Evolutionary conservation across 2,329 filamentous ascomycete species (phyloP), one percentile per base, ranked within the genome.

Genomic region (Colletotrichum magnum): DNA sequence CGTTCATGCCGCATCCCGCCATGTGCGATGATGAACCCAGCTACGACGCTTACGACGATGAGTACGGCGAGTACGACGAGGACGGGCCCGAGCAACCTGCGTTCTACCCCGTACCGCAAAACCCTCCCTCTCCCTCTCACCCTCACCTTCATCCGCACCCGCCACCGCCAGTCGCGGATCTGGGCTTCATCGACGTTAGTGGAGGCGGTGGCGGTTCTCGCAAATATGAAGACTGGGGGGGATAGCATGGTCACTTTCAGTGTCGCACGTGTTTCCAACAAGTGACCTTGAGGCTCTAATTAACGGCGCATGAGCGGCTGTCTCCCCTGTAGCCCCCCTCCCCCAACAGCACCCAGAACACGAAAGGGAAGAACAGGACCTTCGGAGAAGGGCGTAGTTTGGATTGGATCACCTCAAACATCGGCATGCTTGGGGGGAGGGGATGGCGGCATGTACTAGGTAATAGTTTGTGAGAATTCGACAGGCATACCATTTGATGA

Each of bases 341-440:
- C 60, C 28, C 12, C 32, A 41, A 39, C 43, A 26, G 52, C 47
- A 54, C 32, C 39, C 64, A 60, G 67, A 47, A 62, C 64, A 54
- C 16, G 28, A 59, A 64, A 69, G 69, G 69, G 69, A 68, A 51
- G 39, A 18, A 69, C 69, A 71, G 69, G 28, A 71, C 69, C 69
- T 71, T 64, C 65, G 43, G 5, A 13, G 26, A 39, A 12, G 16
- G 48, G 45, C 43, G 43, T 47, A 18, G 26, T 28, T 5, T 45
- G 36, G 32, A 36, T 36, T 10, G 32, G 32, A 36, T 36, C 32
- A 36, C 1, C 7, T 36, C 7, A 10, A 10, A 36, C 32, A 36
- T 10, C 32, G 32, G 10, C 32, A 24, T 24, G 21, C 21, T 24
- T 36, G 7, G 32, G 32, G 32, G 7, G 7, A 7, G 32, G 32